Percentiles rank a stretch among this genome's conserved stretches.
Evolutionary conservation across 2,329 filamentous ascomycete species (phyloP).

Genomic region (Curvularia verruculosa): DNA sequence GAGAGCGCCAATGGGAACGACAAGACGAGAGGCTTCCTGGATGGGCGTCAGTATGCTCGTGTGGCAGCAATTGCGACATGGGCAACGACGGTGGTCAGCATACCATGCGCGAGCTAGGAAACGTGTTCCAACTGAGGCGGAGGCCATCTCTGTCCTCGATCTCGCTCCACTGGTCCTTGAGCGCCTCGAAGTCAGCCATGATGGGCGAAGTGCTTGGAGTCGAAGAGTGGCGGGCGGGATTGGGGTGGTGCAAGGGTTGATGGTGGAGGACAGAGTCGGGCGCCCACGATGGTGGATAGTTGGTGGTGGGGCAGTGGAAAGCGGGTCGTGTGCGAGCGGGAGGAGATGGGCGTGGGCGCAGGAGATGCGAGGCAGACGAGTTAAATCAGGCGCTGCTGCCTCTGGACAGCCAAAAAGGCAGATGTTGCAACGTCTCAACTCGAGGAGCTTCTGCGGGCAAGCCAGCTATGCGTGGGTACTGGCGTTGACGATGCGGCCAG

Average conservation of each 20-base stretch:
- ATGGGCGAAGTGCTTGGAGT: constrained; percentile 27
- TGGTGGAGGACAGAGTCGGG: constrained; percentile 34
- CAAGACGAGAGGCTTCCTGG: constrained; percentile 89
- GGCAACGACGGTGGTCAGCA: constrained; percentile 59
- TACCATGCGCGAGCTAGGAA: constrained; percentile 97
- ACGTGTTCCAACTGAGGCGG: constrained; percentile 97
- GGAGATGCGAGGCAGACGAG: constrained; percentile 7
- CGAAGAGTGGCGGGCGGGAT: constrained; percentile 9
- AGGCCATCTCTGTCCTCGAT: constrained; percentile 96
- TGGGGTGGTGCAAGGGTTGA: constrained; percentile 24
- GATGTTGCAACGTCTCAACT: constrained; percentile 33
- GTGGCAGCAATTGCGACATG: constrained; percentile 13
- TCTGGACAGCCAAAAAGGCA: constrained; percentile 18
- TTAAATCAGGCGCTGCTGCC: constrained; percentile 13
- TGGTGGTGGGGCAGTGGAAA: constrained; percentile 33
- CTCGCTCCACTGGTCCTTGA: constrained; percentile 96
- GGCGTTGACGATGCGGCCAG: constrained; percentile 19
- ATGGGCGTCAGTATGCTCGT: constrained; percentile 33
- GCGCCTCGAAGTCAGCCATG: constrained; percentile 85
- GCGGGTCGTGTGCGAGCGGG: constrained; percentile 13
- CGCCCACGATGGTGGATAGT: constrained; percentile 36
- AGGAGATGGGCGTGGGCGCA: constrained; percentile 8
- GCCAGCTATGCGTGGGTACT: constrained; percentile 16
- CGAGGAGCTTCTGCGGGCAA: constrained; percentile 18
- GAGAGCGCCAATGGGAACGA: constrained; percentile 93